A percentile compares a stretch with the other conserved stretches of the same genome.
Conservation (phyloP, 257 asterid genomes). For the Solanum piurae region DNA sequence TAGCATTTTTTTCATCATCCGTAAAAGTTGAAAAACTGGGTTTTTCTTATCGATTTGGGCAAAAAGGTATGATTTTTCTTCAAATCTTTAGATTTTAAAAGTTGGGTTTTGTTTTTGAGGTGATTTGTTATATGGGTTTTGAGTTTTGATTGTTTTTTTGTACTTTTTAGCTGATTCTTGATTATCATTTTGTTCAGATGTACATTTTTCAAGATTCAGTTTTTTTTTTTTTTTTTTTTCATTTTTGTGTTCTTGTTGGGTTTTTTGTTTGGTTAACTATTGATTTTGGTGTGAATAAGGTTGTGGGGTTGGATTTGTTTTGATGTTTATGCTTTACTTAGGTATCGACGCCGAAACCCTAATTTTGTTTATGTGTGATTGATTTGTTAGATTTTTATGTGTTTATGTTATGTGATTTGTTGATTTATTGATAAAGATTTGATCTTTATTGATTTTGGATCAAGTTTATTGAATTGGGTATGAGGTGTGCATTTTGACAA, state of each 20-base stretch:
- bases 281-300: not conserved
- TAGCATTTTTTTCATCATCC: not conserved
- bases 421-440: not conserved
- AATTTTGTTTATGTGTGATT: conserved; percentile 7
- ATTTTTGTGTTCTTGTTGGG: not conserved
- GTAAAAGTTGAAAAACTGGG: not conserved
- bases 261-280: not conserved
- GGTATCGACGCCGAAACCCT: conserved; percentile 39
- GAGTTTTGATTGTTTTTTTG: not conserved
- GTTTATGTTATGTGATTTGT: not conserved
- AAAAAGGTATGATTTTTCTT: not conserved
- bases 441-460: not conserved
- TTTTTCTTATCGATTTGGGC: not conserved
- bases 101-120: not conserved
- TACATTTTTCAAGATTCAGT: not conserved
- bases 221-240: not conserved
- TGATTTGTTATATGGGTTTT: not conserved
- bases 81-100: not conserved
- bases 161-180: not conserved
- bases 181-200: not conserved
- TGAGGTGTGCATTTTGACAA: not conserved
- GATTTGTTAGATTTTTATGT: not conserved
- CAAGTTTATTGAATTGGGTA: not conserved
- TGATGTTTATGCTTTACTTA: not conserved
- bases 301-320: not conserved